Base-by-base conservation (phyloP, 192 early-diverging fungal species). In the Tieghemiomyces parasiticus region DNA sequence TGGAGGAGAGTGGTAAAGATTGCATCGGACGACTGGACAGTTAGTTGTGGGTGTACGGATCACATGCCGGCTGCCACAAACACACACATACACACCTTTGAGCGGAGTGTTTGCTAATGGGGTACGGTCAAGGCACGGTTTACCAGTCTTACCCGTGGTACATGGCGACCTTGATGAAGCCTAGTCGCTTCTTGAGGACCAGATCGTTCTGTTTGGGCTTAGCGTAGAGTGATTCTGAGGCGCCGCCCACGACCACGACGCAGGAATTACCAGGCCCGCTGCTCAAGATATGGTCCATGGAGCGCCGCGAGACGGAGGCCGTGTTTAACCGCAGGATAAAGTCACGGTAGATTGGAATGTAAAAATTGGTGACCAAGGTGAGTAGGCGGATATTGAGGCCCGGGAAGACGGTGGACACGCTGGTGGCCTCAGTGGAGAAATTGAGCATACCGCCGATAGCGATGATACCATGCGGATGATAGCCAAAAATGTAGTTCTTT, bases 381-480 rank as follows among this genome's bases (percentile, higher is more conserved):
- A 93, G 75, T 12, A 93, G 73, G 6, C 82, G 75, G 48, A 87
- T 71, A 3, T 79, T 70, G 53, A 98, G 81, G 6, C 92, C 92
- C 1, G 88, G 88, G 63, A 91, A 91, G 22, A 76, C 51, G 29
- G 78, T 61, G 28, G 81, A 78, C 46, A 97, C 85, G 16, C 80
- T 73, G 34, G 82, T 69, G 3, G 87, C 91, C 49, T 93, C 90
- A 0, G 87, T 89, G 0, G 69, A 92, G 67, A 91, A 91, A 47
- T 88, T 84, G 19, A 78, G 77, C 71, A 84, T 84, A 1, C 91
- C 87, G 19, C 87, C 89, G 28, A 92, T 77, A 20, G 83, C 76
- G 53, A 93, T 87, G 56, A 95, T 86, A 9, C 90, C 91, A 62
- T 94, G 91, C 22, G 92, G 92, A 65, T 98, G 92, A 64, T 88